A percentile compares a stretch with the other conserved stretches of the same genome.
Evolutionary conservation across 345 rosid genomes (phyloP).

Genomic region (Xanthoceras sorbifolium): DNA sequence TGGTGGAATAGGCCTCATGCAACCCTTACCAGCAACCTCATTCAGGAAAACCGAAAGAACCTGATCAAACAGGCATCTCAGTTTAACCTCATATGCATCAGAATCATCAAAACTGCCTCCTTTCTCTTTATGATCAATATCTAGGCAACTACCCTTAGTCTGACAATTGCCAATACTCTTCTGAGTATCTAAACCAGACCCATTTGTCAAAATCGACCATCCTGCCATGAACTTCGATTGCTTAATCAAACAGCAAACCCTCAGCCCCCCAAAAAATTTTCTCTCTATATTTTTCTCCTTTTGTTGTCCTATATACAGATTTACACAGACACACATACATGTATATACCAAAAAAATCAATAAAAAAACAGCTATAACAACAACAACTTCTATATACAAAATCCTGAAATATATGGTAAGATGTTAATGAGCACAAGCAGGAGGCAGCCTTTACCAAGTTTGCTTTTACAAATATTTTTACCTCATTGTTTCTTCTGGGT

Average conservation of each 20-base stretch:
- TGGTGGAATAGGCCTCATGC: constrained; percentile 49
- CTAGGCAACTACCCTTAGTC: constrained; percentile 21
- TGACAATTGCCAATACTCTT: constrained; percentile 15
- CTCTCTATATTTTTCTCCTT: not conserved
- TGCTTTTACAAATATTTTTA: not conserved
- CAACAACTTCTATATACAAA: not conserved
- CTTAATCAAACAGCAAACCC: not conserved
- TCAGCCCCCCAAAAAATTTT: not conserved
- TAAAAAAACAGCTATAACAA: not conserved
- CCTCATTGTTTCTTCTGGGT: constrained; percentile 8
- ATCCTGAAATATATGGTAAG: not conserved
- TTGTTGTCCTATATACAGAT: not conserved
- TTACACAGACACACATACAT: not conserved
- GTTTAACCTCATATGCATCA: constrained; percentile 35
- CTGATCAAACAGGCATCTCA: constrained; percentile 55
- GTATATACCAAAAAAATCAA: not conserved
- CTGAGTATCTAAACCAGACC: constrained; percentile 36
- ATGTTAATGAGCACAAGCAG: not conserved
- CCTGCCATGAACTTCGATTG: constrained; percentile 49
- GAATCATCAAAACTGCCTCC: constrained; percentile 17
- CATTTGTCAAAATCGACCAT: constrained; percentile 46
- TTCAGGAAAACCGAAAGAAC: constrained; percentile 46
- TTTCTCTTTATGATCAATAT: constrained; percentile 18
- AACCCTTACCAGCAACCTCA: constrained; percentile 43
- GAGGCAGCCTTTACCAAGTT: not conserved